Conservation (phyloP, 331 rosid genomes). For the Rosa hybrid region DNA sequence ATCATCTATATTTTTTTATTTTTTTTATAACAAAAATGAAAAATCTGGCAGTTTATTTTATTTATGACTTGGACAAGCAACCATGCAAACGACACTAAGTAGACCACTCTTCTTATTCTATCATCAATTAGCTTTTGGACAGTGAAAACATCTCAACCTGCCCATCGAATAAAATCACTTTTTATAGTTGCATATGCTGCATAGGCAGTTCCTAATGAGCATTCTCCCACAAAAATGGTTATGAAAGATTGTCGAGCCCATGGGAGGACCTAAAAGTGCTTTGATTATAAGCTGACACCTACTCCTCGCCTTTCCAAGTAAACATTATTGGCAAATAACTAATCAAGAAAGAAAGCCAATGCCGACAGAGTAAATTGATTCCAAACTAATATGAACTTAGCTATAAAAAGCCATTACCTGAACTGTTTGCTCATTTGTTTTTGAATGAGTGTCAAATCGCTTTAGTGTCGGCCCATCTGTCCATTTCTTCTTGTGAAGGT, state of each 20-base stretch:
- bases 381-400: not conserved
- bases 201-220: not conserved
- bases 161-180: not conserved
- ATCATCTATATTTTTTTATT: not conserved
- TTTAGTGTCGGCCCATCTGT: slow-evolving; percentile 80
- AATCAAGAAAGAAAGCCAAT: not conserved
- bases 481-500: slow-evolving; percentile 93
- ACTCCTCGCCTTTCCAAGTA: not conserved
- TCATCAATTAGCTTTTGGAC: not conserved
- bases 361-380: not conserved
- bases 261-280: not conserved
- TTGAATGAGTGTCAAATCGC: slow-evolving; percentile 75
- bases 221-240: not conserved
- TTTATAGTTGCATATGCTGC: not conserved
- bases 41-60: not conserved
- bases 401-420: slow-evolving; percentile 43
- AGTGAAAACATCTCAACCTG: not conserved
- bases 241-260: not conserved
- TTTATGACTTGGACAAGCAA: not conserved
- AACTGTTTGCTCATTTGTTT: slow-evolving; percentile 86
- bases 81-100: not conserved
- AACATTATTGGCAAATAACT: not conserved
- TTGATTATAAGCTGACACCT: not conserved
- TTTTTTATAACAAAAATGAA: not conserved
- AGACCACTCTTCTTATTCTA: not conserved